These are phyloP conservation scores for Candida succiphila DNA, from an alignment of 805 yeast species.

Conservation along the genomic window DNA sequence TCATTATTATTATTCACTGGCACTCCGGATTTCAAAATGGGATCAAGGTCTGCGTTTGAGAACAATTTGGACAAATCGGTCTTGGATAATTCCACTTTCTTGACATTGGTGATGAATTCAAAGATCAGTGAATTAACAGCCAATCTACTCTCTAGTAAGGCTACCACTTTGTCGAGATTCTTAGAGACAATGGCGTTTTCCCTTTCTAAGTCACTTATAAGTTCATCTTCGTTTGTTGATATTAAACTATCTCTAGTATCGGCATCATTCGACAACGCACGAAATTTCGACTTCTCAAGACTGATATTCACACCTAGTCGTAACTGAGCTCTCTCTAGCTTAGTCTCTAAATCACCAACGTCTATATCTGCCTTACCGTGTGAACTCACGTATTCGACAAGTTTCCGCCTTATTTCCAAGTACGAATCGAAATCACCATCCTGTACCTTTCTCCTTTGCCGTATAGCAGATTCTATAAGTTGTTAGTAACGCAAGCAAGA, in stretches of 20 bases:
- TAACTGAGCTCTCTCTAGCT: constrained; percentile 9
- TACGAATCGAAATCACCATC: constrained; percentile 21
- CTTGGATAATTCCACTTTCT: constrained; percentile 12
- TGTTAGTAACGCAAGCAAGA: too few species aligned
- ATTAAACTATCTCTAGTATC: constrained; percentile 10
- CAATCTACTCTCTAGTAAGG: constrained; percentile 13
- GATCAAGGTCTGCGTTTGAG: constrained; percentile 12
- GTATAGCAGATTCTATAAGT: constrained; percentile 12
- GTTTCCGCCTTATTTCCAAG: constrained; percentile 10
- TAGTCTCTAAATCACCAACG: constrained; percentile 5
- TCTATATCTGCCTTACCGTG: constrained; percentile 10
- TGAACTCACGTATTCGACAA: constrained; percentile 7
- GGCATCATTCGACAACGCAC: constrained; percentile 6
- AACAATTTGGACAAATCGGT: constrained; percentile 17
- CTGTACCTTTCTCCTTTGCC: constrained; percentile 17
- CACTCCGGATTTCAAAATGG: constrained; percentile 14
- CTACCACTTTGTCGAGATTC: constrained; percentile 13
- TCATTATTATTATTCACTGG: constrained; percentile 7
- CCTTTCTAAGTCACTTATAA: constrained; percentile 11
- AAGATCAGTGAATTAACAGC: constrained; percentile 15
- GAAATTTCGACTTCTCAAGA: constrained; percentile 11
- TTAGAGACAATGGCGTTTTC: constrained; percentile 11
- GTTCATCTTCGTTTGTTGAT: constrained; percentile 8
- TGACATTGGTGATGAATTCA: constrained; percentile 12
- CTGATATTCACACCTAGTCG: constrained; percentile 10